A percentile compares a stretch with the other conserved stretches of the same genome.
phyloP scores from a whole-genome alignment of 1,284 basidiomycete genomes.

The Malassezia equina region DNA sequence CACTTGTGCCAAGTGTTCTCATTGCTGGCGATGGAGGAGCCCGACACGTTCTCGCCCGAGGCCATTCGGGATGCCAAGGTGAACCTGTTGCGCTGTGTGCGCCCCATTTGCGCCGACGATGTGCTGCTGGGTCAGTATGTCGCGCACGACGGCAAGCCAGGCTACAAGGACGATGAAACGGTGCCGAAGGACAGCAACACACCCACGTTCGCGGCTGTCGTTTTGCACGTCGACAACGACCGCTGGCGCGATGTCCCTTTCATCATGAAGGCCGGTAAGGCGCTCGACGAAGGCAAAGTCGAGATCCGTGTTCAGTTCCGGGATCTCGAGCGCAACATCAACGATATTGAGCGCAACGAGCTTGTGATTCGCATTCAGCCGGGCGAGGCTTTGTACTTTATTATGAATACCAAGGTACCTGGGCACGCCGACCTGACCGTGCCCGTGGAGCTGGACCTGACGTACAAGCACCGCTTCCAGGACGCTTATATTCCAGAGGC shows the following conservation, averaged over 20 bases:
- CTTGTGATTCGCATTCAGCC: constrained; percentile 47
- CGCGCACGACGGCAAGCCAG: constrained; percentile 46
- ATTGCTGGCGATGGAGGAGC: constrained; percentile 48
- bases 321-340: constrained; percentile 30
- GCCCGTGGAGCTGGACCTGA: constrained; percentile 37
- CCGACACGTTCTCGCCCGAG: constrained; percentile 46
- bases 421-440: constrained; percentile 32
- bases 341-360: constrained; percentile 39
- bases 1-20: constrained; percentile 48
- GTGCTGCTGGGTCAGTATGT: constrained; percentile 48
- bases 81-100: constrained; percentile 45
- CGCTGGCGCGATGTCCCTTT: constrained; percentile 46
- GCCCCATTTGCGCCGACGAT: constrained; percentile 40
- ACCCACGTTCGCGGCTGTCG: constrained; percentile 48
- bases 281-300: constrained; percentile 45
- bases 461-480: constrained; percentile 41
- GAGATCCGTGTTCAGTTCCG: constrained; percentile 46
- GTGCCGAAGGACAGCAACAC: constrained; percentile 49
- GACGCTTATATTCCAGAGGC: constrained; percentile 44
- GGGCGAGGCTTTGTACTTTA: constrained; percentile 43
- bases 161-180: constrained; percentile 49
- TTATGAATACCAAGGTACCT: constrained; percentile 44
- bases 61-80: constrained; percentile 49
- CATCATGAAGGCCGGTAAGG: constrained; percentile 47
- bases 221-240: constrained; percentile 40